Evolutionary conservation across 371 early-diverging fungal species (phyloP), one percentile per base, ranked within the genome.

Genomic region (Vittaforma corneae): DNA sequence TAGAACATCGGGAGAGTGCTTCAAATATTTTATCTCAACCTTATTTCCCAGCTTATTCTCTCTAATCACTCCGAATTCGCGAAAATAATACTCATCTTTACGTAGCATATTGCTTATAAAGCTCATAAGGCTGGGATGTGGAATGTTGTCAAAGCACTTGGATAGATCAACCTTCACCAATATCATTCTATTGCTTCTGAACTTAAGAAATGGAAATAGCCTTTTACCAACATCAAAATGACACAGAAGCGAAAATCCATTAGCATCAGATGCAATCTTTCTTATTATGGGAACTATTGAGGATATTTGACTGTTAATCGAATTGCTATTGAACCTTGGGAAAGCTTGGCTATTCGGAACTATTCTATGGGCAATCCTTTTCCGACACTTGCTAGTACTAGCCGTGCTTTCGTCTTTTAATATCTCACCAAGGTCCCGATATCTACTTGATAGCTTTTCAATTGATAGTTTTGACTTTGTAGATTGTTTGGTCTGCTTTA

Each of bases 141-240:
- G 51, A 30, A 76, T 67, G 50, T 65, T 72, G 53, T 76, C 76
- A 63, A 70, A 76, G 38, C 76, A 76, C n/a, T 65, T 55, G 30
- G 50, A 51, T 20, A 76, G 14, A 68, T 76, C 76, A 22, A 76
- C 20, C 38, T 72, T 76, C 18, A 76, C 35, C 24, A 72, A 45
- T 61, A 63, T 70, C 33, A 42, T 5, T 9, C 18, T 5, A 9
- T 42, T 38, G 20, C 16, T 18, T 1, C 22, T 26, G 6, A 22
- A 44, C 24, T 32, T 55, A 5, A 71, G 35, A 20, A 42, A 47
- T 0, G 55, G 52, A 26, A n/a, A 38, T 14, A 71, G 30, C 9
- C 40, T 48, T 38, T 53, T 55, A n/a, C 53, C 32, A 37, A 71
- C 60, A n/a, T 60, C 71, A 11, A 51, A 40, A 44, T 48, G 50